These are phyloP conservation scores for Exophiala sp. DNA, from an alignment of 2,329 filamentous ascomycete genomes.

Conservation along the genomic window DNA sequence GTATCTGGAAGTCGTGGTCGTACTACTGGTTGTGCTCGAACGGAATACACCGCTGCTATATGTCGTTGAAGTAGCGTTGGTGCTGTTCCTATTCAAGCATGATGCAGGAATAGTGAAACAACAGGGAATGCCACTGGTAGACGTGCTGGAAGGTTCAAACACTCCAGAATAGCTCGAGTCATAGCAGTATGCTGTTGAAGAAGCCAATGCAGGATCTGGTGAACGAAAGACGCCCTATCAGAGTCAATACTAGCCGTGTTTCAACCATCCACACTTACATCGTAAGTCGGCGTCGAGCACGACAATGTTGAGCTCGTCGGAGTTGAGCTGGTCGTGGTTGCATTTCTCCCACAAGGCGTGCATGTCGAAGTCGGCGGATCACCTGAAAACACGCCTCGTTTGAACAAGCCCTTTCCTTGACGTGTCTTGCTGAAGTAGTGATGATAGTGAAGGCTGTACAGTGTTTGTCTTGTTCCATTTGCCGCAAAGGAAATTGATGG, in stretches of 20 bases:
- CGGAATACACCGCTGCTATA: slow-evolving; percentile 22
- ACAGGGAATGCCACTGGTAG: slow-evolving; percentile 20
- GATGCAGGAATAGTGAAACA: slow-evolving; percentile 23
- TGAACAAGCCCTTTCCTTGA: slow-evolving; percentile 19
- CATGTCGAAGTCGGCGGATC: slow-evolving; percentile 25
- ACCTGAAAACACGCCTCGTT: slow-evolving; percentile 23
- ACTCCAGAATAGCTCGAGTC: slow-evolving; percentile 22
- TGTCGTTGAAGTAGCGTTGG: slow-evolving; percentile 15
- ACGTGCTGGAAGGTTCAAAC: slow-evolving; percentile 9
- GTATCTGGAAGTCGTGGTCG: slow-evolving; percentile 1
- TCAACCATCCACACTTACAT: slow-evolving; percentile 7
- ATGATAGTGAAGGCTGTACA: slow-evolving; percentile 26
- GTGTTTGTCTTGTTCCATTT: slow-evolving; percentile 19
- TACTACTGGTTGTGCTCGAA: slow-evolving; percentile 9
- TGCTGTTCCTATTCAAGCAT: slow-evolving; percentile 14
- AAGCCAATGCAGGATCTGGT: slow-evolving; percentile 1
- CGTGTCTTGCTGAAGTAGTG: slow-evolving; percentile 19
- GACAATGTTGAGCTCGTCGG: slow-evolving; percentile 9
- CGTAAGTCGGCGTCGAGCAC: slow-evolving; percentile 15
- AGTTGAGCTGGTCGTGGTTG: background rate
- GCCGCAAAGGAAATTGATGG: slow-evolving; percentile 16
- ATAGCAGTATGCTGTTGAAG: slow-evolving; percentile 16
- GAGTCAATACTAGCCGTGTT: background rate
- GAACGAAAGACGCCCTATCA: slow-evolving; percentile 23
- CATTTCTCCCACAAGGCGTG: slow-evolving; percentile 19